Evolutionary conservation across 2,329 filamentous ascomycete genomes (phyloP).

Genomic region (Alternaria consortialis): DNA sequence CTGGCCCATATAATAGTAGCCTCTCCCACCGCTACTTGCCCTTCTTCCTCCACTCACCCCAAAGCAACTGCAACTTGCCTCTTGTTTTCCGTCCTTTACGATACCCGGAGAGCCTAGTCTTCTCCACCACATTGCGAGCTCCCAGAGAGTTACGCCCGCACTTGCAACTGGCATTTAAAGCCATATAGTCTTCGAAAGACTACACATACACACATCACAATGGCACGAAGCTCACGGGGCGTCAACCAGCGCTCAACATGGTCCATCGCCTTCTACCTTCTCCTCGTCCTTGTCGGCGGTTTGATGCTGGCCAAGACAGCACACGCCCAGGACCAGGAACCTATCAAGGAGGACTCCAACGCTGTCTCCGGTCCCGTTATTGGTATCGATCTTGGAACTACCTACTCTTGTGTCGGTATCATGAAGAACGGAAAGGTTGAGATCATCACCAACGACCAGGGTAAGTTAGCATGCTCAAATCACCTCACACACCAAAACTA

Average conservation of each 20-base stretch:
- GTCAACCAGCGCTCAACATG: constrained; percentile 79
- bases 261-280: constrained; percentile 90
- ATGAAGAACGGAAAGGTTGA: constrained; percentile 56
- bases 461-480: constrained; percentile 29
- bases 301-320: constrained; percentile 82
- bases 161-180: constrained; percentile 28
- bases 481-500: constrained; percentile 18
- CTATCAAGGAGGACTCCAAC: constrained; percentile 67
- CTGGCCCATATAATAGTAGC: constrained; percentile 43
- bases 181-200: constrained; percentile 23
- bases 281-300: constrained; percentile 84
- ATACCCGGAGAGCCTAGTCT: constrained; percentile 41
- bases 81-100: constrained; percentile 31
- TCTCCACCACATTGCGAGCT: constrained; percentile 38
- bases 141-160: constrained; percentile 34
- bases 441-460: constrained; percentile 57
- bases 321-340: constrained; percentile 75
- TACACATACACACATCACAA: constrained; percentile 51
- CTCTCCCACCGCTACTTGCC: constrained; percentile 26
- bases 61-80: constrained; percentile 30
- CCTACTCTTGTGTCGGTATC: constrained; percentile 92
- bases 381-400: constrained; percentile 93
- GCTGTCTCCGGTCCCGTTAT: constrained; percentile 60
- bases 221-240: constrained; percentile 69
- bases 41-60: constrained; percentile 32